Evolutionary conservation across 2,329 filamentous ascomycete species (phyloP).

Genomic region (Botryotinia narcissicola): DNA sequence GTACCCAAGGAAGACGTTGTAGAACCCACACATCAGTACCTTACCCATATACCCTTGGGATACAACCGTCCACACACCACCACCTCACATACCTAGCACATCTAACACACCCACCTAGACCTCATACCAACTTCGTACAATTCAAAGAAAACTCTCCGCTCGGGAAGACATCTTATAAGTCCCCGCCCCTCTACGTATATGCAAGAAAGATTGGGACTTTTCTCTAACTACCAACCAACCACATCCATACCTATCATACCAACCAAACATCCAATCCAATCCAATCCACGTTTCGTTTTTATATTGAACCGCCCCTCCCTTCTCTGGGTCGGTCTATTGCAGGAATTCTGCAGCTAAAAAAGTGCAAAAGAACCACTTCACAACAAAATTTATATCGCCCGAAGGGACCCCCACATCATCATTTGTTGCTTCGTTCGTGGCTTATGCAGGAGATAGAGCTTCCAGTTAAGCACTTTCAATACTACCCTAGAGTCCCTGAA

Average conservation of each 20-base stretch:
- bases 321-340: not conserved
- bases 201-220: slow-evolving; percentile 7
- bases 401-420: slow-evolving; percentile 11
- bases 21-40: slow-evolving; percentile 16
- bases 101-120: not conserved
- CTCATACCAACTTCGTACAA: not conserved
- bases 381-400: not conserved
- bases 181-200: slow-evolving; percentile 20
- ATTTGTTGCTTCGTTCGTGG: slow-evolving; percentile 7
- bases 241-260: not conserved
- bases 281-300: slow-evolving; percentile 1
- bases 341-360: slow-evolving; percentile 7
- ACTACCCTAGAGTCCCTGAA: slow-evolving; percentile 7
- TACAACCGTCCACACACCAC: slow-evolving; percentile 8
- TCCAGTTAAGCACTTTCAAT: slow-evolving; percentile 8
- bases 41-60: slow-evolving; percentile 7
- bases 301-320: not conserved
- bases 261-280: no score
- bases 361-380: slow-evolving; percentile 11
- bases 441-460: slow-evolving; percentile 21
- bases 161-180: slow-evolving; percentile 15
- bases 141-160: slow-evolving; percentile 1
- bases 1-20: slow-evolving; percentile 4
- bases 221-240: not conserved
- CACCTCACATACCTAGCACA: not conserved